Conservation (phyloP, 2,329 filamentous ascomycete species). For the Penicillium thymicola region DNA sequence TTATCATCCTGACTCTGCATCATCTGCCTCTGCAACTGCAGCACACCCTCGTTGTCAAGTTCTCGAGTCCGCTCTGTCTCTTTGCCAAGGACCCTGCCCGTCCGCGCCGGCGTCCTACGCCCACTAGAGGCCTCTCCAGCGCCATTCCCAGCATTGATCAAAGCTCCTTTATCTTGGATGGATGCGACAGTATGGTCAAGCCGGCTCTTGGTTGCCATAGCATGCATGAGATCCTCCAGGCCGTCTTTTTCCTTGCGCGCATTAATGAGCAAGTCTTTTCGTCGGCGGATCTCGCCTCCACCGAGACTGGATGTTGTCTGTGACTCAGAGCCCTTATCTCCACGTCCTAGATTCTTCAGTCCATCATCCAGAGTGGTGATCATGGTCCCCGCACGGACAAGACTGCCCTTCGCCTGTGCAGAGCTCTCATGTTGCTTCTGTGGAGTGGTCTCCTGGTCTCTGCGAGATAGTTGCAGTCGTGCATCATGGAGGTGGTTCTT, state of each 20-base stretch:
- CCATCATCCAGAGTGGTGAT: constrained; percentile 58
- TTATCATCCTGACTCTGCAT: constrained; percentile 61
- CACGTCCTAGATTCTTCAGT: constrained; percentile 42
- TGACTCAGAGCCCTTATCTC: constrained; percentile 27
- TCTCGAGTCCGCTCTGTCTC: constrained; percentile 63
- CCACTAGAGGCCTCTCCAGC: constrained; percentile 9
- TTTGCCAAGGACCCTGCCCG: constrained; percentile 49
- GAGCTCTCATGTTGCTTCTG: constrained; percentile 62
- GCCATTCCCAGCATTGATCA: constrained; percentile 32
- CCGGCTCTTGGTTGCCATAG: constrained; percentile 53
- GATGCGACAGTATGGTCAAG: constrained; percentile 48
- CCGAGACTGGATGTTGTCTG: constrained; percentile 55
- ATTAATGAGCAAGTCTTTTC: constrained; percentile 56
- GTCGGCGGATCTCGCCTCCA: constrained; percentile 58
- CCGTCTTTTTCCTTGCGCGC: constrained; percentile 61
- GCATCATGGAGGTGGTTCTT: constrained; percentile 61
- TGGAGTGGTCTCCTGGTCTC: constrained; percentile 58
- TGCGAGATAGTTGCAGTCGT: constrained; percentile 54
- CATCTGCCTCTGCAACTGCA: constrained; percentile 61
- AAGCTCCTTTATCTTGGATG: constrained; percentile 45
- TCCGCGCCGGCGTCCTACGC: constrained; percentile 34
- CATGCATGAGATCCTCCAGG: constrained; percentile 58
- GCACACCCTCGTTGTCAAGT: constrained; percentile 61
- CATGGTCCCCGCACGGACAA: constrained; percentile 56
- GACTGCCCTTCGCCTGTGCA: constrained; percentile 58